Percentiles rank a stretch among this genome's conserved stretches.
Conservation (phyloP, 116 monocot genomes). For the Dioscorea cayenensis region DNA sequence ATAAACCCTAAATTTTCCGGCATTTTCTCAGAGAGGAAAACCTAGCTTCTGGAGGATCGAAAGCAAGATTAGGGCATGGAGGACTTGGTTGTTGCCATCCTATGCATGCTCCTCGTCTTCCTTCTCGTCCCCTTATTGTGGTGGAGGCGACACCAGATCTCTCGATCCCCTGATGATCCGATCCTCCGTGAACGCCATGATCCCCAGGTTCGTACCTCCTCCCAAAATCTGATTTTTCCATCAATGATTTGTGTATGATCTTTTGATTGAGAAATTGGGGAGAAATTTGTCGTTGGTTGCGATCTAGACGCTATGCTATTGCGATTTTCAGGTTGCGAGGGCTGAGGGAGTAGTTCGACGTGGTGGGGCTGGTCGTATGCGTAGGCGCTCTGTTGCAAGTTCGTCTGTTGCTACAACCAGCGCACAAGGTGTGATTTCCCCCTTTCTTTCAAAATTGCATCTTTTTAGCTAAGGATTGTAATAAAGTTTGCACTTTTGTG, state of each 20-base stretch:
- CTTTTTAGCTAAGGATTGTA: neutral
- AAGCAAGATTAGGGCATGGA: constrained; percentile 29
- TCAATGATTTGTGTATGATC: neutral
- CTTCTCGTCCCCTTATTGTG: constrained; percentile 50
- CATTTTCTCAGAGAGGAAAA: neutral
- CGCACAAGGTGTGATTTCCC: constrained; percentile 16
- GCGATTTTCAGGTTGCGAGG: constrained; percentile 15
- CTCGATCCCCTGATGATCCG: constrained; percentile 14
- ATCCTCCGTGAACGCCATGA: constrained; percentile 50
- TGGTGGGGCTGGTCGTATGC: constrained; percentile 57
- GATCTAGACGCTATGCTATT: neutral
- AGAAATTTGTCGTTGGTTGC: neutral
- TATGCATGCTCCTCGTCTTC: constrained; percentile 59
- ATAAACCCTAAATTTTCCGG: too few relatives aligned
- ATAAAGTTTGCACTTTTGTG: neutral
- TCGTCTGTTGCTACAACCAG: constrained; percentile 49
- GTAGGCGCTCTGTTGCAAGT: constrained; percentile 49
- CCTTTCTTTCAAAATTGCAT: neutral
- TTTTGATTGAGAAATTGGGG: neutral
- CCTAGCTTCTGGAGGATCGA: neutral
- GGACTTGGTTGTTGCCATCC: constrained; percentile 40
- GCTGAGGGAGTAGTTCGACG: constrained; percentile 47
- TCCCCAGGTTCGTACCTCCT: constrained; percentile 13
- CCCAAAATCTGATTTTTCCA: neutral
- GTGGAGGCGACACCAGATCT: constrained; percentile 61